Percentiles rank a stretch among this genome's conserved stretches.
Evolutionary conservation across 2,329 filamentous ascomycete species (phyloP).

Genomic region (Geoglossum cookeanum): DNA sequence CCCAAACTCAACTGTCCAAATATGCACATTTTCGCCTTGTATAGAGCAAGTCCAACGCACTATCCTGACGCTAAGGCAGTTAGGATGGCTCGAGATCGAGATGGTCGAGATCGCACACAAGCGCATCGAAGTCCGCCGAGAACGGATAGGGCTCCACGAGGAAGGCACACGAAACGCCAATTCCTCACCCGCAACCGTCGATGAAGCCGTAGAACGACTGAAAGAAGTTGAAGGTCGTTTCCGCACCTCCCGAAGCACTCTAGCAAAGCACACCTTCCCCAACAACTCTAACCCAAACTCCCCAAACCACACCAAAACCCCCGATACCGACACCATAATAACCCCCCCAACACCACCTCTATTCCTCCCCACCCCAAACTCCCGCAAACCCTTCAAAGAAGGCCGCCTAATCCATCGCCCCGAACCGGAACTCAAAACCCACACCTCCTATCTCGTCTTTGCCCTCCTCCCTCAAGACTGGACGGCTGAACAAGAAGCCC

Average conservation of each 20-base stretch:
- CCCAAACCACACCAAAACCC: constrained; percentile 7
- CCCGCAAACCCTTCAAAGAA: constrained; percentile 45
- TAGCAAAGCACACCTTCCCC: constrained; percentile 37
- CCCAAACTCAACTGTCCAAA: constrained; percentile 48
- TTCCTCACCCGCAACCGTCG: constrained; percentile 50
- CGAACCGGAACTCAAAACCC: constrained; percentile 80
- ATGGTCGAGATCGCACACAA: constrained; percentile 80
- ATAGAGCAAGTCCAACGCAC: constrained; percentile 90
- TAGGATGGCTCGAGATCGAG: constrained; percentile 79
- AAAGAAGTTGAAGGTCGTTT: constrained; percentile 46
- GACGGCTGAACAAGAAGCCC: constrained; percentile 62
- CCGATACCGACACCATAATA: background rate
- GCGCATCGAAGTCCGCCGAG: constrained; percentile 63
- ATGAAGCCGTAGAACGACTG: constrained; percentile 57
- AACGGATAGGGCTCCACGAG: constrained; percentile 54
- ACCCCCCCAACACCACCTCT: background rate
- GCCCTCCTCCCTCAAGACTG: constrained; percentile 75
- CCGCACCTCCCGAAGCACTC: constrained; percentile 24
- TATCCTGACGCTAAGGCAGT: constrained; percentile 55
- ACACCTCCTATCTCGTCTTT: constrained; percentile 95
- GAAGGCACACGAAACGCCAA: constrained; percentile 50
- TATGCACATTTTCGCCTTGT: constrained; percentile 93
- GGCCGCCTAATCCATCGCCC: constrained; percentile 63
- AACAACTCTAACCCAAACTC: constrained; percentile 3
- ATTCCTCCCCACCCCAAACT: background rate